Percentiles rank a stretch among this genome's conserved stretches.
Evolutionary conservation across 2,329 filamentous ascomycete species (phyloP).

Genomic region (Simplicillium sp.): DNA sequence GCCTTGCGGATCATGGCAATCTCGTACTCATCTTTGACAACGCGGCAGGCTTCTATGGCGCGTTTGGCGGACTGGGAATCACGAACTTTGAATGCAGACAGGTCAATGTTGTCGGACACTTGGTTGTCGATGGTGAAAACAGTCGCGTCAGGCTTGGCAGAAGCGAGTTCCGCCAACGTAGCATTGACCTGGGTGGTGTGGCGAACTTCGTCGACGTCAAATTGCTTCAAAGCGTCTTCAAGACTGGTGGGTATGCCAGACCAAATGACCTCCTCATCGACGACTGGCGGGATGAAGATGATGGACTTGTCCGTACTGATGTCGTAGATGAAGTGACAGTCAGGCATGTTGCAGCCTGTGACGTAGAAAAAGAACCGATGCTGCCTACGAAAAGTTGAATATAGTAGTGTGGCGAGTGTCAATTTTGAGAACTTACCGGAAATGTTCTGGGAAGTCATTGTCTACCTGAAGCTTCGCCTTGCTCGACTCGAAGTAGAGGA

Average conservation of each 20-base stretch:
- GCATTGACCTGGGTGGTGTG: constrained; percentile 66
- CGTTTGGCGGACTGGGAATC: constrained; percentile 46
- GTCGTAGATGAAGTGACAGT: constrained; percentile 75
- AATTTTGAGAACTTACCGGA: constrained; percentile 48
- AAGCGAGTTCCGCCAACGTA: constrained; percentile 46
- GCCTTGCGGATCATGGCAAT: constrained; percentile 63
- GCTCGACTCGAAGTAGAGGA: constrained; percentile 83
- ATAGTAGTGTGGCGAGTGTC: background rate
- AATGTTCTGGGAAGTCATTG: constrained; percentile 72
- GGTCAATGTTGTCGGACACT: constrained; percentile 61
- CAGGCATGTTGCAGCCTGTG: constrained; percentile 71
- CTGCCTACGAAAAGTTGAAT: constrained; percentile 44
- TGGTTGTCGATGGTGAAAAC: constrained; percentile 74
- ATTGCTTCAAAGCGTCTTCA: constrained; percentile 64
- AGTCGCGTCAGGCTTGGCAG: constrained; percentile 26
- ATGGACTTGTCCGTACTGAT: constrained; percentile 63
- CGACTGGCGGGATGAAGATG: constrained; percentile 81
- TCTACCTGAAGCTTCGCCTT: constrained; percentile 77
- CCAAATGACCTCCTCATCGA: constrained; percentile 86
- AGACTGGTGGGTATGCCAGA: constrained; percentile 72
- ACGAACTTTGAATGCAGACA: constrained; percentile 60
- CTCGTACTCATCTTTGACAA: constrained; percentile 66
- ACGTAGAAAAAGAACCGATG: constrained; percentile 92
- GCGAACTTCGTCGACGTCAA: constrained; percentile 72
- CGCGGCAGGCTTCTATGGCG: constrained; percentile 59